These are phyloP conservation scores for Stellera chamaejasme DNA, from an alignment of 345 rosid genomes.

Conservation along the genomic window DNA sequence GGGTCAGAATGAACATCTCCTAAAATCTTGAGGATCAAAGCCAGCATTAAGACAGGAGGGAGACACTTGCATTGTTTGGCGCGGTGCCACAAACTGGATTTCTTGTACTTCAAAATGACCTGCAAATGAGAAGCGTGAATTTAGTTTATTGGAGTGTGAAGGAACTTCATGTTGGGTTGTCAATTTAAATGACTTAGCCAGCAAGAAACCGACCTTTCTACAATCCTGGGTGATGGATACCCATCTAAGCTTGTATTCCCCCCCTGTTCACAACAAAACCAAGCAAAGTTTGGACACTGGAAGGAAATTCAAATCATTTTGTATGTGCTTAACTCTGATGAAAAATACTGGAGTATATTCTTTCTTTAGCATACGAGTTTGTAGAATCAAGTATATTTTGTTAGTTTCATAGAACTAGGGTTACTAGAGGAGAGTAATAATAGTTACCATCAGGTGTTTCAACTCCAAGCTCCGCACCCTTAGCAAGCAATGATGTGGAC, in stretches of 20 bases:
- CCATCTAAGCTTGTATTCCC: slow-evolving; percentile 48
- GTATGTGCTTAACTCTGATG: background rate
- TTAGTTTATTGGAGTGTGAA: background rate
- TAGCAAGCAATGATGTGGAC: slow-evolving; percentile 46
- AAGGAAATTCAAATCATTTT: too few relatives aligned
- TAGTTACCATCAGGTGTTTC: slow-evolving; percentile 83
- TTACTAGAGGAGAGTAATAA: too few relatives aligned
- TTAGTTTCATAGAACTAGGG: too few relatives aligned
- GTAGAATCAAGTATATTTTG: too few relatives aligned
- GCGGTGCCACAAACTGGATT: slow-evolving; percentile 60
- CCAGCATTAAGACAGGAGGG: too few relatives aligned
- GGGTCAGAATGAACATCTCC: too few relatives aligned
- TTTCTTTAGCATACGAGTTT: too few relatives aligned
- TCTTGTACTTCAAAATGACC: slow-evolving; percentile 61
- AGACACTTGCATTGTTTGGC: slow-evolving; percentile 52
- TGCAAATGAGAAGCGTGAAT: slow-evolving; percentile 20
- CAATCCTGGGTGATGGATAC: slow-evolving; percentile 48
- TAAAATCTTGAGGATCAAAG: too few relatives aligned
- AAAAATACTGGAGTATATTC: background rate
- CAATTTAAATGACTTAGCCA: background rate
- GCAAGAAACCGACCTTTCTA: slow-evolving; percentile 42
- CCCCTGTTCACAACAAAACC: slow-evolving; percentile 38
- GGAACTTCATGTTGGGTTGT: background rate
- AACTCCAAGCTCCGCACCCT: slow-evolving; percentile 63
- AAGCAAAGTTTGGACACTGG: background rate